Conservation (phyloP, 1,139 yeast genomes). For the Yamadazyma taylorii region DNA sequence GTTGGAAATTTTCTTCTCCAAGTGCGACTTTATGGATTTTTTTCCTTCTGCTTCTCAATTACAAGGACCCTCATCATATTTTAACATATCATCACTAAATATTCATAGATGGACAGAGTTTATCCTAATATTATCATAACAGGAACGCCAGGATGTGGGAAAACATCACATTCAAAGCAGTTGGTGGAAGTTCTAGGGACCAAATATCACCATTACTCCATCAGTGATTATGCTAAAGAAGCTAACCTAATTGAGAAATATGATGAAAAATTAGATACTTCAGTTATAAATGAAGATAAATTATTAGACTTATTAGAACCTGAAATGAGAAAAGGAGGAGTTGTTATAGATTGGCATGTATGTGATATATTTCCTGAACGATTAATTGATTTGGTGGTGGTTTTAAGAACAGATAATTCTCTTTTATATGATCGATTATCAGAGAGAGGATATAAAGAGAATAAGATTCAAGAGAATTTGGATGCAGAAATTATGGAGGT, state of each 20-base stretch:
- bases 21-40: no score
- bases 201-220: slow-evolving; percentile 56
- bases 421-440: slow-evolving; percentile 71
- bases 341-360: slow-evolving; percentile 93
- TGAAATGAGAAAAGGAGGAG: slow-evolving; percentile 79
- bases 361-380: slow-evolving; percentile 95
- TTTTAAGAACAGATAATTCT: slow-evolving; percentile 74
- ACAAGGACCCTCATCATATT: no score
- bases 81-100: no score
- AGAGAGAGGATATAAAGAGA: slow-evolving; percentile 72
- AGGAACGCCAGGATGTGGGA: slow-evolving; percentile 98
- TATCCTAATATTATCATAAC: slow-evolving; percentile 85
- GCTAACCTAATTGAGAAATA: slow-evolving; percentile 77
- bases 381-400: slow-evolving; percentile 88
- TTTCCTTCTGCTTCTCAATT: no score
- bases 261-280: slow-evolving; percentile 81
- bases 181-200: slow-evolving; percentile 10
- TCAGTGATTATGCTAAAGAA: slow-evolving; percentile 82
- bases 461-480: slow-evolving; percentile 84
- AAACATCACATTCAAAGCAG: slow-evolving; percentile 70
- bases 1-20: neutral
- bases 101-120: slow-evolving; percentile 7
- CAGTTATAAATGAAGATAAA: slow-evolving; percentile 90
- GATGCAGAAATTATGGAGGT: slow-evolving; percentile 98
- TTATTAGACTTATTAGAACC: slow-evolving; percentile 80